phyloP scores from a whole-genome alignment of 805 yeast genomes.

The Torulaspora gathmanii region DNA sequence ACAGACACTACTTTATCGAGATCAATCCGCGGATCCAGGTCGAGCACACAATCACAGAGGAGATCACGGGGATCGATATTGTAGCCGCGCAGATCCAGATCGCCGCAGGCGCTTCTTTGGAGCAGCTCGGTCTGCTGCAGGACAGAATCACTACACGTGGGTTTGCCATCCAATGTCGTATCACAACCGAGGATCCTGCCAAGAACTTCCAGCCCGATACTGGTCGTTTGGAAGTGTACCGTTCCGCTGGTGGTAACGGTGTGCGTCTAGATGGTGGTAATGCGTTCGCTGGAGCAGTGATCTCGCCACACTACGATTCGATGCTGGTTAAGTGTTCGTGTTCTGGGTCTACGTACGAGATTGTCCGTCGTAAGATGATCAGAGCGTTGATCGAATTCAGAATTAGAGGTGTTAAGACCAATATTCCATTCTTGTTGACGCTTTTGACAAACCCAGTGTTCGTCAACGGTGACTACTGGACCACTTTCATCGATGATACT shows the following conservation, averaged over 20 bases:
- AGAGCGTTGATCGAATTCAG: conserved; percentile 95
- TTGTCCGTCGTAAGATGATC: conserved; percentile 95
- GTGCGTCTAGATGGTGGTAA: conserved; percentile 98
- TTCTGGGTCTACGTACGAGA: conserved; percentile 95
- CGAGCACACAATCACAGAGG: conserved; percentile 98
- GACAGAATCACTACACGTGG: conserved; percentile 95
- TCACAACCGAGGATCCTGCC: conserved; percentile 96
- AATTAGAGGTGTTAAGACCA: conserved; percentile 98
- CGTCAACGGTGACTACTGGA: conserved; percentile 87
- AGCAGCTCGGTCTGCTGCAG: conserved; percentile 87
- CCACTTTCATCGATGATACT: conserved; percentile 97
- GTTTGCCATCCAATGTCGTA: conserved; percentile 97
- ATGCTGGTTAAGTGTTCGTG: conserved; percentile 97
- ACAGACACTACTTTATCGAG: conserved; percentile 96
- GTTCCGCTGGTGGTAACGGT: conserved; percentile 99
- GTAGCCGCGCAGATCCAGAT: conserved; percentile 98
- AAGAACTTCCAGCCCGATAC: conserved; percentile 98
- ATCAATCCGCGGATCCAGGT: conserved; percentile 98
- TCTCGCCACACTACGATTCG: conserved; percentile 95
- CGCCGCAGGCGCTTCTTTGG: conserved; percentile 95
- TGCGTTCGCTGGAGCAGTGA: conserved; percentile 94
- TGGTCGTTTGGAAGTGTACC: conserved; percentile 94
- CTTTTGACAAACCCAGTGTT: conserved; percentile 86
- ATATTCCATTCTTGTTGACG: conserved; percentile 92
- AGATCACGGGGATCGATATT: conserved; percentile 95